phyloP scores from a whole-genome alignment of 2,329 filamentous ascomycete species.

The Dactylella cylindrospora region DNA sequence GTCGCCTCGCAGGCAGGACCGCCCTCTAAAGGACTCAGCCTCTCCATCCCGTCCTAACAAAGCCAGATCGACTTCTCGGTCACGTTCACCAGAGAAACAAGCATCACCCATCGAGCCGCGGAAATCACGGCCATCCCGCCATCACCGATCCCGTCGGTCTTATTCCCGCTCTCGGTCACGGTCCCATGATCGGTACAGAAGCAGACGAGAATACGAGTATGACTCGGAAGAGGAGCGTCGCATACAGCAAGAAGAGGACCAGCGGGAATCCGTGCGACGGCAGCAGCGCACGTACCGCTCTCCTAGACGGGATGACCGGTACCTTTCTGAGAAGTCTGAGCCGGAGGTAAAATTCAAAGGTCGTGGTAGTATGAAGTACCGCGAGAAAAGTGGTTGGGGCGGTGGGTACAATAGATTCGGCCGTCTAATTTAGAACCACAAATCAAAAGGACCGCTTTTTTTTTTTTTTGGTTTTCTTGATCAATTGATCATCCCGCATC shows the following conservation, averaged over 20 bases:
- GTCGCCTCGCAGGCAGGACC: slow-evolving; percentile 16
- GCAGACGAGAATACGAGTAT: slow-evolving; percentile 13
- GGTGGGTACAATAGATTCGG: slow-evolving; percentile 41
- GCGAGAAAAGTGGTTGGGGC: slow-evolving; percentile 46
- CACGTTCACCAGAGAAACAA: slow-evolving; percentile 28
- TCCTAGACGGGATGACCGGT: slow-evolving; percentile 16
- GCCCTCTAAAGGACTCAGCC: not conserved
- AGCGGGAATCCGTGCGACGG: slow-evolving; percentile 18
- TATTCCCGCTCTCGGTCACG: slow-evolving; percentile 34
- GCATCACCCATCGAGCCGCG: slow-evolving; percentile 10
- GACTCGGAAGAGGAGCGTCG: slow-evolving; percentile 39
- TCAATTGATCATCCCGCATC: no score
- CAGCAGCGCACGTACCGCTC: slow-evolving; percentile 21
- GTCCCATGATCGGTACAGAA: slow-evolving; percentile 15
- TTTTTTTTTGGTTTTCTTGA: no score
- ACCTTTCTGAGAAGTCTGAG: slow-evolving; percentile 15
- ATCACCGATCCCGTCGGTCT: slow-evolving; percentile 22
- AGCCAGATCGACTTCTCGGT: slow-evolving; percentile 18
- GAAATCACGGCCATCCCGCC: slow-evolving; percentile 17
- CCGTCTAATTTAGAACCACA: slow-evolving; percentile 32
- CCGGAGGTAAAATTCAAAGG: slow-evolving; percentile 48
- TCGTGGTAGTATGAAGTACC: slow-evolving; percentile 48
- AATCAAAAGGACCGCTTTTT: no score
- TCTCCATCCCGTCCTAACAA: not conserved
- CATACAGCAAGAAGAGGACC: slow-evolving; percentile 33